Evolutionary conservation across 2,329 filamentous ascomycete species (phyloP).

Genomic region (Colletotrichum eleusines): DNA sequence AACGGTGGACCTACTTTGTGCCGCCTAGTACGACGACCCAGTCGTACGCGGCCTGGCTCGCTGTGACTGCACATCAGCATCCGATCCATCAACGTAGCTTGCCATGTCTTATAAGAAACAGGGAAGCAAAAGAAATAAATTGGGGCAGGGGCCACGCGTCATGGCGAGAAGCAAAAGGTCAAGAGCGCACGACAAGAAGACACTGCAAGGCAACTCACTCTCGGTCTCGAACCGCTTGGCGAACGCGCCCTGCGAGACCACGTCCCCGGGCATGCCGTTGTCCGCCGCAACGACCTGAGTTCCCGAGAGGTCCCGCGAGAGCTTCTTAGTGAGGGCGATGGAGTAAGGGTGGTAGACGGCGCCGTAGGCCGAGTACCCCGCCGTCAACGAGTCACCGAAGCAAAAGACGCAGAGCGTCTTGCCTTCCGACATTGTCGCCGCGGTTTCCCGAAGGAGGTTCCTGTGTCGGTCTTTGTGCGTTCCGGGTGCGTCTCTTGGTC

Average conservation of each 20-base stretch:
- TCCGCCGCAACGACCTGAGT: conserved; percentile 56
- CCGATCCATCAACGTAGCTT: not conserved
- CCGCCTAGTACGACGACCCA: conserved; percentile 75
- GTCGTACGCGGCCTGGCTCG: conserved; percentile 56
- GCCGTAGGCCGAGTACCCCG: conserved; percentile 62
- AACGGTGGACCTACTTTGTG: conserved; percentile 65
- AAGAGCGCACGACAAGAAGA: not conserved
- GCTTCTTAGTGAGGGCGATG: conserved; percentile 58
- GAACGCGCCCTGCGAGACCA: conserved; percentile 54
- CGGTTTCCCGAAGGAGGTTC: not conserved
- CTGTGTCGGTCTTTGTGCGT: not conserved
- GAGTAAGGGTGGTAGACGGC: conserved; percentile 65
- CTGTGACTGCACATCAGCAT: conserved; percentile 37
- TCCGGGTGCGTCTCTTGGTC: not conserved
- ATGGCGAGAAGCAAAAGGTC: too few species aligned
- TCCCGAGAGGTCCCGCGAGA: conserved; percentile 60
- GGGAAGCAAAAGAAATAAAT: not conserved
- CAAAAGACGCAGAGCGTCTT: conserved; percentile 66
- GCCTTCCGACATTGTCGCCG: conserved; percentile 20
- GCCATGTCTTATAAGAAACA: too few species aligned
- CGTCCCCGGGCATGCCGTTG: conserved; percentile 65
- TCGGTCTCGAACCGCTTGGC: conserved; percentile 49
- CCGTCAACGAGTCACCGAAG: conserved; percentile 74
- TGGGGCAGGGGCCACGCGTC: not conserved
- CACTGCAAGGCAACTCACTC: conserved; percentile 47